phyloP scores from a whole-genome alignment of 1,284 basidiomycete species.

The Coriolopsis trogii region DNA sequence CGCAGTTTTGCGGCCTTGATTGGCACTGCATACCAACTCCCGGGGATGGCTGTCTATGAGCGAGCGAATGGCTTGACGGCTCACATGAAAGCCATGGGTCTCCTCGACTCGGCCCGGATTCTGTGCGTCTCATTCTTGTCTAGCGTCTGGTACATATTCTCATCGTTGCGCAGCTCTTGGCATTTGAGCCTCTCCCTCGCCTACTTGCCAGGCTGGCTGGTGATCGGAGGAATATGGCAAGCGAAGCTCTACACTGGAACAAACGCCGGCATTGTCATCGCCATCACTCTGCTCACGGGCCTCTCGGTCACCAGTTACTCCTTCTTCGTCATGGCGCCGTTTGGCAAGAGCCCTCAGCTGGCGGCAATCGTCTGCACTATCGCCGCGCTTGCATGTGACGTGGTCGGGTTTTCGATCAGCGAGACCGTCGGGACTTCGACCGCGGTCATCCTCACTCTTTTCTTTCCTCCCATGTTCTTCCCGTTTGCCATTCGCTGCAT shows the following conservation, averaged over 20 bases:
- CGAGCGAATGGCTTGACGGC: conserved; percentile 60
- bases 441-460: conserved; percentile 62
- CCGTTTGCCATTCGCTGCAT: conserved; percentile 69
- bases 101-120: conserved; percentile 65
- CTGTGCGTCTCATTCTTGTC: conserved; percentile 40
- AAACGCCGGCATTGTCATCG: conserved; percentile 60
- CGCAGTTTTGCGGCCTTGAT: conserved; percentile 63
- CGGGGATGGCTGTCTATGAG: conserved; percentile 65
- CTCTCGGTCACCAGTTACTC: conserved; percentile 69
- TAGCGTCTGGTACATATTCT: neutral
- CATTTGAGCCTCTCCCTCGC: conserved; percentile 55
- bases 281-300: conserved; percentile 68
- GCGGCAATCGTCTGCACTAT: conserved; percentile 70
- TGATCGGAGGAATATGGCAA: conserved; percentile 64
- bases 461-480: conserved; percentile 79
- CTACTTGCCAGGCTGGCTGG: conserved; percentile 67
- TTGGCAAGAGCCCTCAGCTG: conserved; percentile 72
- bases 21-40: conserved; percentile 74
- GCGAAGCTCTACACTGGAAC: conserved; percentile 64
- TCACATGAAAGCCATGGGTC: conserved; percentile 76
- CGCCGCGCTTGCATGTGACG: conserved; percentile 62
- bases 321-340: conserved; percentile 66
- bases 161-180: conserved; percentile 56
- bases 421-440: conserved; percentile 44
- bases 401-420: conserved; percentile 63